These are phyloP conservation scores for Diaporthe capsici DNA, from an alignment of 2,329 filamentous ascomycete genomes.

Conservation along the genomic window DNA sequence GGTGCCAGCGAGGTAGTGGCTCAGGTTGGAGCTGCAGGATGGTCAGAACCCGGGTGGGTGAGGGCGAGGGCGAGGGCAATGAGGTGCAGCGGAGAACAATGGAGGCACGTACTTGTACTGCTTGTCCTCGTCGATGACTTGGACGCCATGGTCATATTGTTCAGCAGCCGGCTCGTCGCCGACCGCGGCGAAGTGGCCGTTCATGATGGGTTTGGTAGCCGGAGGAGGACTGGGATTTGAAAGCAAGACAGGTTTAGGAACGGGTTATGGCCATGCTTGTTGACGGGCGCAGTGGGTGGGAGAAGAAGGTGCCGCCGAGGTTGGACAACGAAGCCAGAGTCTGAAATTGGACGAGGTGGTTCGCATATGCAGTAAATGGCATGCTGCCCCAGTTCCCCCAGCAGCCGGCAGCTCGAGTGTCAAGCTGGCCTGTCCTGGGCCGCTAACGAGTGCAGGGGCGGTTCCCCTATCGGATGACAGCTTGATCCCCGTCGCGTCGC, in stretches of 20 bases:
- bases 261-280: conserved; percentile 40
- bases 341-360: conserved; percentile 34
- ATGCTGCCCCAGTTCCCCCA: neutral
- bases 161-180: conserved; percentile 74
- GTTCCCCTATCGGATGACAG: conserved; percentile 29
- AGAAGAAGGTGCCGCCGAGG: conserved; percentile 9
- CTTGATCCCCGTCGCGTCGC: conserved; percentile 27
- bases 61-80: conserved; percentile 26
- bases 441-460: conserved; percentile 6
- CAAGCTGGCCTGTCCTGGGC: conserved; percentile 34
- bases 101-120: conserved; percentile 85
- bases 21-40: conserved; percentile 76
- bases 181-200: conserved; percentile 84
- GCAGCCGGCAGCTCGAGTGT: conserved; percentile 28
- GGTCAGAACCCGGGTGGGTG: conserved; percentile 41
- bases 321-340: conserved; percentile 28
- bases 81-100: conserved; percentile 40
- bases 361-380: conserved; percentile 19
- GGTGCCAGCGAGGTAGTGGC: conserved; percentile 84
- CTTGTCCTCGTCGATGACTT: conserved; percentile 97
- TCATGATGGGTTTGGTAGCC: conserved; percentile 64
- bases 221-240: neutral
- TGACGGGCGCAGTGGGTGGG: conserved; percentile 27
- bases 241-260: conserved; percentile 30
- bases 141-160: conserved; percentile 92